Evolutionary conservation across 371 early-diverging fungal species (phyloP), one percentile per base, ranked within the genome.

Genomic region (Nematocida major): DNA sequence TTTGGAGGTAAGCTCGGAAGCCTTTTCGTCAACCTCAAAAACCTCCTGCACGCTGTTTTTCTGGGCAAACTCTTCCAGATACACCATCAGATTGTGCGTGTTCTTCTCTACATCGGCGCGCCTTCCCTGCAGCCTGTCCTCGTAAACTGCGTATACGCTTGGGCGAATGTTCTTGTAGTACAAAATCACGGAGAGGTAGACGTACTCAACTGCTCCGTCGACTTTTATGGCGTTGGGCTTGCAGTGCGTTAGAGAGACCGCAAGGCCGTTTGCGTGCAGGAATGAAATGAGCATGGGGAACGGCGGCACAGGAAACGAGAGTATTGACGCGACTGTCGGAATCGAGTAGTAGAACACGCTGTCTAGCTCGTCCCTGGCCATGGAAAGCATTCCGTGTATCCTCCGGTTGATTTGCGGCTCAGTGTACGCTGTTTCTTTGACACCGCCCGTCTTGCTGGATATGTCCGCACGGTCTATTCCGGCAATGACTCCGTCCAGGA

Each of bases 321-420:
- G 54, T 9, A 49, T 39, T 9, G 59, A 66, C 32, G 76, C 50
- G 42, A 86, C 20, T 3, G 38, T 4, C 20, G 78, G 54, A 28
- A 84, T 57, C 1, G 70, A 76, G 59, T 82, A 85, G 61, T 81
- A 84, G 22, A 80, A 80, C 36, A 81, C 28, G 39, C 50, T 51
- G 22, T 81, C 54, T 73, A 88, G 84, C 84, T 94, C 97, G 18
- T 88, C 88, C 32, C 38, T 9, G 24, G 92, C 89, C 0, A 94
- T 91, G 30, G 89, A 88, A 42, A 97, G 83, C 91, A 97, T 92
- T 26, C 98, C 97, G 81, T 89, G 80, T 88, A 97, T 92, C 76
- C 99, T 88, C 50, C 76, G 61, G 42, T 62, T 54, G 51, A 65
- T 66, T 39, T 66, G 66, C n/a, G 34, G 24, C 11, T 3, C 7